phyloP scores from a whole-genome alignment of 805 yeast species.

The Starmerella bombicola region DNA sequence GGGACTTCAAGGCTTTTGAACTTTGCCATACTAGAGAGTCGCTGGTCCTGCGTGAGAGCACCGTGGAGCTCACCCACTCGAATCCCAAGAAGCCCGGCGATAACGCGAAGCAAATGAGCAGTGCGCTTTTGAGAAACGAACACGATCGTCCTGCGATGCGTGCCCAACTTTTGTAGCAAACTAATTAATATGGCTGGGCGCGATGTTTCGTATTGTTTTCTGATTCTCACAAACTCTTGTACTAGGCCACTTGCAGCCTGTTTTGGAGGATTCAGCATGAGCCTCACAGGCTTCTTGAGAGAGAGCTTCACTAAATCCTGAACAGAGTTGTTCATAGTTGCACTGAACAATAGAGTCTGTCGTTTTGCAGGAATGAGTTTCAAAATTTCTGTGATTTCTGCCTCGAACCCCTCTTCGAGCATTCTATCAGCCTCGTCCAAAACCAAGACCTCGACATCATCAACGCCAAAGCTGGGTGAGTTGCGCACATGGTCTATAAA shows the following conservation, averaged over 20 bases:
- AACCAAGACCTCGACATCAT: constrained; percentile 80
- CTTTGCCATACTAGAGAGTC: constrained; percentile 67
- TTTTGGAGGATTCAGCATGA: constrained; percentile 94
- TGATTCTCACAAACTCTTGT: constrained; percentile 89
- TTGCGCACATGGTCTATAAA: constrained; percentile 93
- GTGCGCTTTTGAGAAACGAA: constrained; percentile 85
- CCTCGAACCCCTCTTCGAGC: constrained; percentile 98
- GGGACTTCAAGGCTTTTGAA: constrained; percentile 79
- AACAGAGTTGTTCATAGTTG: constrained; percentile 93
- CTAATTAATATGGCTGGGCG: constrained; percentile 75
- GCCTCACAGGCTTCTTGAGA: constrained; percentile 77
- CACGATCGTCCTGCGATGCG: constrained; percentile 66
- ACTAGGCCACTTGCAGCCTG: constrained; percentile 80
- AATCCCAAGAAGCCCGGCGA: constrained; percentile 64
- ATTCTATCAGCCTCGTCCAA: constrained; percentile 98
- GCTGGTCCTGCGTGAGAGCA: constrained; percentile 79
- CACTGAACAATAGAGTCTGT: constrained; percentile 89
- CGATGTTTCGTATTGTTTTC: constrained; percentile 54
- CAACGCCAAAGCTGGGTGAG: constrained; percentile 85
- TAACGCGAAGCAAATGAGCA: constrained; percentile 80
- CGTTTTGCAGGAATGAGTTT: constrained; percentile 77
- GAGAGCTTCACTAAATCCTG: constrained; percentile 80
- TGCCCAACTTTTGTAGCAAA: constrained; percentile 55
- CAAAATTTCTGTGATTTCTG: constrained; percentile 81
- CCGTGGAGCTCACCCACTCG: constrained; percentile 70